Base-by-base conservation (phyloP, 2,329 filamentous ascomycete genomes). In the Claviceps digitariae region DNA sequence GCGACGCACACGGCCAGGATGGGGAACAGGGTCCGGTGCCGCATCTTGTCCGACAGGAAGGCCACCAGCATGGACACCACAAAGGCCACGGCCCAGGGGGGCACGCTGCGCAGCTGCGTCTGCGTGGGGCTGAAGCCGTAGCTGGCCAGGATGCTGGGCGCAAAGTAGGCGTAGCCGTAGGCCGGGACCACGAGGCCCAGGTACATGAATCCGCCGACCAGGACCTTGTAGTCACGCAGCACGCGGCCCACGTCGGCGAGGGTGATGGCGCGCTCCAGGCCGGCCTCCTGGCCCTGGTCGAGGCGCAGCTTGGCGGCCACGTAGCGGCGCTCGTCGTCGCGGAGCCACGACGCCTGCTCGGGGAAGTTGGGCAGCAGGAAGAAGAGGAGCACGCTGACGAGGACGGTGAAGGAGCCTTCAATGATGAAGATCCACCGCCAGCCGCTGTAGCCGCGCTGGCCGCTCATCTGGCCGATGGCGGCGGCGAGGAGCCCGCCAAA, bases 401-500 rank as follows among this genome's bases (percentile, higher is more conserved):
- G 53, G 29, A 71, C 79, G 3, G 83, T 86, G 29, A 85, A 43
- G 44, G 72, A 57, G 40, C 78, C 78, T 62, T 74, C 69, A 45
- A 75, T 69, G 58, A 78, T 74, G 64, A 84, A 84, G 67, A 84
- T 85, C 82, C 82, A 85, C 44, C 80, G 72, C 83, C 83, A 86
- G 45, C 81, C 81, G 3, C 67, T 68, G 20, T 84, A 67, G 4
- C 71, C 70, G 2, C 72, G 73, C 2, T 74, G 69, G 5, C 82
- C 82, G 13, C 74, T 65, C 67, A 86, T 90, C 63, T 93, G 87
- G n/a, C 87, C 87, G 57, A 96, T 94, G 0, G 84, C 90, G 1
- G 82, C 84, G 1, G 90, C 90, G 4, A 96, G 75, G 1, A 96
- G 76, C 2, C 90, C 90, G 45, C 88, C 90, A 61, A 95, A 96